Conservation (phyloP, 768 basidiomycete genomes). For the Trametes cinnabarina region DNA sequence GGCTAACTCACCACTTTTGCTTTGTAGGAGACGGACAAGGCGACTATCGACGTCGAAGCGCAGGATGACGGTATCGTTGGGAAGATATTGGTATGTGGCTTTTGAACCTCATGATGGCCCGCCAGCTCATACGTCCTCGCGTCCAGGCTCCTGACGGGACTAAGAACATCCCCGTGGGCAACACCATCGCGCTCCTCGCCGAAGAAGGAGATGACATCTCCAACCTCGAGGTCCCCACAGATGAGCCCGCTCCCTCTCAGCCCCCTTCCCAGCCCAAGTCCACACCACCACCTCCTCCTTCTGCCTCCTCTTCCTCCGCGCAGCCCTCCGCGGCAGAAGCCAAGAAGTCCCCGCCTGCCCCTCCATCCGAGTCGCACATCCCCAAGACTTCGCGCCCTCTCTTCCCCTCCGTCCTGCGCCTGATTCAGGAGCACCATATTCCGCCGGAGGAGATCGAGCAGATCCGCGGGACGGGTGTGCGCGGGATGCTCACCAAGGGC, state of each 20-base stretch:
- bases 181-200: conserved; percentile 86
- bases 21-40: conserved; percentile 85
- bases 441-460: conserved; percentile 45
- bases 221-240: conserved; percentile 64
- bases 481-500: conserved; percentile 95
- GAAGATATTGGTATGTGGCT: conserved; percentile 85
- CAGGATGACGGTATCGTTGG: conserved; percentile 95
- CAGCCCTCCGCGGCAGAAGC: conserved; percentile 19
- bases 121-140: not conserved
- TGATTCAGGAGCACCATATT: conserved; percentile 65
- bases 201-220: conserved; percentile 97
- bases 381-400: conserved; percentile 63
- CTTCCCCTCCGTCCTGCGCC: conserved; percentile 87
- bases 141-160: conserved; percentile 74
- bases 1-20: not conserved
- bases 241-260: conserved; percentile 31
- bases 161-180: conserved; percentile 84
- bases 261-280: conserved; percentile 23
- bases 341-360: conserved; percentile 5
- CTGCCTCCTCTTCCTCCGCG: conserved; percentile 20
- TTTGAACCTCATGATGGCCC: too few relatives aligned
- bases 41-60: conserved; percentile 97
- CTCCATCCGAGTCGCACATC: conserved; percentile 27
- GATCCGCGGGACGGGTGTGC: conserved; percentile 85
- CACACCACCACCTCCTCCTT: conserved; percentile 24